Evolutionary conservation across 140 eudicot species (phyloP).

Genomic region (Stevia rebaudiana): DNA sequence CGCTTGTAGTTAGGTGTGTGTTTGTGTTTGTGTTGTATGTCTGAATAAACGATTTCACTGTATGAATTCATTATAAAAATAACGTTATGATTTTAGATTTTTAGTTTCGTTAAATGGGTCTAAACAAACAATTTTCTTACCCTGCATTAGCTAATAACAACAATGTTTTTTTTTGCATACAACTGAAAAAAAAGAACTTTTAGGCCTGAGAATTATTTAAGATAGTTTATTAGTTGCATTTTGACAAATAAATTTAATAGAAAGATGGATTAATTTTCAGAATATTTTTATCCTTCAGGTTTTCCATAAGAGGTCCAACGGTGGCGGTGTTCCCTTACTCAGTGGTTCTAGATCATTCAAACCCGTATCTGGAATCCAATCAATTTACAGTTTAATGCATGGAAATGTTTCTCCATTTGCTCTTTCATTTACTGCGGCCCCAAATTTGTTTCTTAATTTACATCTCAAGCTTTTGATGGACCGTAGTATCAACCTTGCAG

Average conservation of each 20-base stretch:
- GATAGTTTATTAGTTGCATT: constrained; percentile 13
- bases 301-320: constrained; percentile 27
- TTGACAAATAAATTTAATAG: not conserved
- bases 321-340: constrained; percentile 23
- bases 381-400: constrained; percentile 27
- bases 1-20: not conserved
- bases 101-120: not conserved
- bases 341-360: constrained; percentile 35
- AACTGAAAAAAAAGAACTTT: not conserved
- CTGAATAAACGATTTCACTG: constrained; percentile 1
- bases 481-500: constrained; percentile 40
- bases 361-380: constrained; percentile 20
- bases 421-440: constrained; percentile 70
- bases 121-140: not conserved
- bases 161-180: not conserved
- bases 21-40: not conserved
- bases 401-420: constrained; percentile 59
- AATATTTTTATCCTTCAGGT: constrained; percentile 34
- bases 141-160: not conserved
- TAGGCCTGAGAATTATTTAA: constrained; percentile 5
- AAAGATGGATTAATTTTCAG: not conserved
- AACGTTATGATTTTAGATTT: not conserved
- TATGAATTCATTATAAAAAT: not conserved
- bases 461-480: constrained; percentile 76
- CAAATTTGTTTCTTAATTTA: constrained; percentile 53